Evolutionary conservation across 805 yeast species (phyloP), one percentile per base, ranked within the genome.

Genomic region (Priceomyces fermenticarens): DNA sequence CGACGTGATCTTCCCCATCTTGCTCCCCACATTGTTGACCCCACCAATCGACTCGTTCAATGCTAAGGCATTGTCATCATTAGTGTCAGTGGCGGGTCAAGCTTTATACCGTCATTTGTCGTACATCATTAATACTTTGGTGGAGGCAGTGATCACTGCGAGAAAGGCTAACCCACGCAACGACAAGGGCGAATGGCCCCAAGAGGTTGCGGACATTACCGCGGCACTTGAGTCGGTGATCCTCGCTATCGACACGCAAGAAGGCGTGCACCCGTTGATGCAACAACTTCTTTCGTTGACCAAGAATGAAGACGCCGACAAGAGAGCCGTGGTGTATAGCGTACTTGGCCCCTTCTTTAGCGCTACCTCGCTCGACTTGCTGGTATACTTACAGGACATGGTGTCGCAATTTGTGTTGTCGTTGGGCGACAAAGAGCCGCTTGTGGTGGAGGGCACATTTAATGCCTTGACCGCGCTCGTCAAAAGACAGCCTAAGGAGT

Each of bases 1-100:
- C 5, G 95, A 88, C 43, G 83, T 87, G 3, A 87, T 95, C 42
- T 89, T 95, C 89, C 97, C 98, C 36, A 85, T 88, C 36, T 76
- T 93, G 58, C 75, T 91, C 44, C 97, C 98, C 33, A 78, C 95
- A 0, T 73, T 93, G 56, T 72, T 91, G 56, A 61, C 80, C 4
- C 82, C 88, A 5, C 97, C 97, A 11, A 81, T 90, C 41, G 88
- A 87, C 51, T 72, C 80, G 0, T 83, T 83, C 67, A 88, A 89
- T 65, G 95, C 96, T n/a, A 74, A 77, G 40, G 95, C 97, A 3
- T 70, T 90, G 43, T 88, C 93, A 16, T 80, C 95, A 0, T 74
- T 90, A 59, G 95, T 96, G 0, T 81, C 86, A 39, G 97, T 88
- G 36, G 96, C 97, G 16, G 97, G 97, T 17, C 62, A 79, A 29